Evolutionary conservation across 2,329 filamentous ascomycete genomes (phyloP).

Genomic region (Aspergillus sp.): DNA sequence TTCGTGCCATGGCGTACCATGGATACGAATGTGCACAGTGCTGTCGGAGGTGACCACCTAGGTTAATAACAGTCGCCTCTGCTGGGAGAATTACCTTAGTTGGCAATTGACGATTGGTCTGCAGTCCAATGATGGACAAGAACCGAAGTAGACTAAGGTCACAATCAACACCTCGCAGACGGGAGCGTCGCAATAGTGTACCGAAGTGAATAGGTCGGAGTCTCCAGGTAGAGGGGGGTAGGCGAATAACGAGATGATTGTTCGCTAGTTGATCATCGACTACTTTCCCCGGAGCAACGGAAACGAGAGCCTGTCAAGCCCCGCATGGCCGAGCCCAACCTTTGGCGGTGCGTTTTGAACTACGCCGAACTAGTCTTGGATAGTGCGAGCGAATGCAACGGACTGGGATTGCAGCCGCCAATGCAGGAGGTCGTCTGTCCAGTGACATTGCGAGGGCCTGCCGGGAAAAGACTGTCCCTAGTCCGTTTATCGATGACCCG

Average conservation of each 20-base stretch:
- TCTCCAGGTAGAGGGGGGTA: too few relatives aligned
- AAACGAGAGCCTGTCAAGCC: slow-evolving; percentile 31
- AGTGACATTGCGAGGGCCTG: background rate
- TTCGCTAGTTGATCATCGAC: slow-evolving; percentile 1
- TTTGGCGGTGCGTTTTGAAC: slow-evolving; percentile 18
- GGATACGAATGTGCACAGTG: background rate
- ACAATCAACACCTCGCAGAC: background rate
- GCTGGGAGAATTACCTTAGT: background rate
- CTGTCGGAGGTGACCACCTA: background rate
- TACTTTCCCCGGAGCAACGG: slow-evolving; percentile 39
- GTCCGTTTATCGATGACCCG: background rate
- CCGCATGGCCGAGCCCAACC: slow-evolving; percentile 37
- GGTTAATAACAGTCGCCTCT: background rate
- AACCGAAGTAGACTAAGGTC: background rate
- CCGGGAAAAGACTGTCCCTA: slow-evolving; percentile 9
- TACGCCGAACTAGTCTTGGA: background rate
- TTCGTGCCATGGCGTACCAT: too few relatives aligned
- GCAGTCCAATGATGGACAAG: background rate
- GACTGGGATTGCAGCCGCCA: background rate
- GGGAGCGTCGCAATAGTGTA: too few relatives aligned
- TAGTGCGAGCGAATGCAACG: slow-evolving; percentile 1
- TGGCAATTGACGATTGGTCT: too few relatives aligned
- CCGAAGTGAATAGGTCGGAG: too few relatives aligned
- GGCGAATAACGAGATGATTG: background rate
- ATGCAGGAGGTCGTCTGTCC: slow-evolving; percentile 7